Conservation (phyloP, 2,329 filamentous ascomycete species). For the Stemphylium lycopersici region DNA sequence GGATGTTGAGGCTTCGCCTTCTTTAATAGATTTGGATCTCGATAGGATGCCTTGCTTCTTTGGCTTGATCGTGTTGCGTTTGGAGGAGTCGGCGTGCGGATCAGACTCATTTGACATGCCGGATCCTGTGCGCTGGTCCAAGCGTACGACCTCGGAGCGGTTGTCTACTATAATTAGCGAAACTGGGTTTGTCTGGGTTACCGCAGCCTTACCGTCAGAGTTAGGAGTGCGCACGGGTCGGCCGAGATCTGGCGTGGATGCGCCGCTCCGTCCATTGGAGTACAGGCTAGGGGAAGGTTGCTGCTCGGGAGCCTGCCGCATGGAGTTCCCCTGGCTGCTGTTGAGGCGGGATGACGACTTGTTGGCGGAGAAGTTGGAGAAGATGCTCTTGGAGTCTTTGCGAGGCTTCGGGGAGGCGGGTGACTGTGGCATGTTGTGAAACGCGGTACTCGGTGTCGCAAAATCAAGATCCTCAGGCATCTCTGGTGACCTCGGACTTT, state of each 20-base stretch:
- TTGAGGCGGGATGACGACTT: conserved; percentile 54
- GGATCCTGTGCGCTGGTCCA: conserved; percentile 39
- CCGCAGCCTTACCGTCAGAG: conserved; percentile 38
- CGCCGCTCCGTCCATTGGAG: conserved; percentile 52
- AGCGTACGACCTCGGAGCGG: conserved; percentile 38
- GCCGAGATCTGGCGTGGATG: conserved; percentile 57
- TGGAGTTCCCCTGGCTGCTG: conserved; percentile 45
- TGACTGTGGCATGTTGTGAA: conserved; percentile 40
- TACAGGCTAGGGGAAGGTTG: conserved; percentile 42
- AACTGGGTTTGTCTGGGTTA: background rate
- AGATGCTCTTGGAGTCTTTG: conserved; percentile 53
- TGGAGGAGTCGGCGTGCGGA: conserved; percentile 26
- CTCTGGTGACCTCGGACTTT: conserved; percentile 41
- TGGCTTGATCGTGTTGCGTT: conserved; percentile 33
- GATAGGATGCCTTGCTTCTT: conserved; percentile 48
- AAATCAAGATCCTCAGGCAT: conserved; percentile 32
- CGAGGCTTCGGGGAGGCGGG: conserved; percentile 45
- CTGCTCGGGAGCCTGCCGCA: conserved; percentile 43
- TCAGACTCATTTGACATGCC: conserved; percentile 39
- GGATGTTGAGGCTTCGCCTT: conserved; percentile 44
- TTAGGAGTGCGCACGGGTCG: conserved; percentile 46
- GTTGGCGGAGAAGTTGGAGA: conserved; percentile 56
- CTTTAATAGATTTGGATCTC: conserved; percentile 53
- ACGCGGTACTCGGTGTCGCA: conserved; percentile 39
- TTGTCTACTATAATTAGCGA: conserved; percentile 32